Conservation (phyloP, 2,329 filamentous ascomycete genomes). For the Apiospora aurea region DNA sequence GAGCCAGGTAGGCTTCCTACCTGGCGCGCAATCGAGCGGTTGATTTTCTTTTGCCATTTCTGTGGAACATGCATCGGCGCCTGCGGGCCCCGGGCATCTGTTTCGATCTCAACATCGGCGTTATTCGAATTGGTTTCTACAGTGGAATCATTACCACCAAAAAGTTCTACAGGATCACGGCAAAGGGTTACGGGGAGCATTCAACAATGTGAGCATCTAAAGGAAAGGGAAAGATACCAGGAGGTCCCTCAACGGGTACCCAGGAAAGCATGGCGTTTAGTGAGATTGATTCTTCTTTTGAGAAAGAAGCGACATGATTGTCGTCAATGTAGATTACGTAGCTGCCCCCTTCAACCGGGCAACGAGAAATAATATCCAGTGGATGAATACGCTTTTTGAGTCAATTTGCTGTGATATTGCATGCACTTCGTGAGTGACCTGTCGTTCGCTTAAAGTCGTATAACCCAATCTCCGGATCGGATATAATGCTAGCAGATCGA, state of each 20-base stretch:
- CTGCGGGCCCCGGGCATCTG: constrained; percentile 37
- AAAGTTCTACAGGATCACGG: constrained; percentile 41
- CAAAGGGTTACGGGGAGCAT: constrained; percentile 41
- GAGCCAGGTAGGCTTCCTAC: neutral
- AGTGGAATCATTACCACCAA: constrained; percentile 40
- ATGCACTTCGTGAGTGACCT: neutral
- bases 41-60: constrained; percentile 36
- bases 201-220: constrained; percentile 44
- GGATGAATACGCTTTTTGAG: neutral
- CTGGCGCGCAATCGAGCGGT: neutral
- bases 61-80: constrained; percentile 45
- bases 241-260: constrained; percentile 45
- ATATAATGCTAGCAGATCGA: neutral
- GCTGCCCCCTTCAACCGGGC: constrained; percentile 23
- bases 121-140: constrained; percentile 46
- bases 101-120: constrained; percentile 68
- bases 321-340: constrained; percentile 22
- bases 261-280: constrained; percentile 42
- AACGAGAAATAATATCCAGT: constrained; percentile 8
- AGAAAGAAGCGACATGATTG: constrained; percentile 19
- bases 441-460: neutral
- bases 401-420: neutral
- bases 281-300: constrained; percentile 29
- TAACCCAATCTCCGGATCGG: neutral
- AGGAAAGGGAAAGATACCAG: constrained; percentile 44